Conservation (phyloP, 352 stramenopile species). For the Phytophthora macrochlamydospora region DNA sequence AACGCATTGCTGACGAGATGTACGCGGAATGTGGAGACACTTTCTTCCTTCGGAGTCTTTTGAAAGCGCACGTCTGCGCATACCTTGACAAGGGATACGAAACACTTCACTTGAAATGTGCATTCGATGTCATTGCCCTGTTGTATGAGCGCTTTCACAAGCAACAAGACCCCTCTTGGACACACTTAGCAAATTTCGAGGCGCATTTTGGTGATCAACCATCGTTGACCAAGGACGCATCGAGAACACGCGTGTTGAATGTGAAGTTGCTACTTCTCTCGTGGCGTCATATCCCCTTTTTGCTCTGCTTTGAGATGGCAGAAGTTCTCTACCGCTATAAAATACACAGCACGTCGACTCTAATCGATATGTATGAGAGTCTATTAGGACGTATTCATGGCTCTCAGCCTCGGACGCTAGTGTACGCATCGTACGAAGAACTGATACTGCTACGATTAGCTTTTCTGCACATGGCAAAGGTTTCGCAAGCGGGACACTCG, state of each 20-base stretch:
- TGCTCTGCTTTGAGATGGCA: constrained; percentile 64
- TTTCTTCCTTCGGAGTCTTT: constrained; percentile 55
- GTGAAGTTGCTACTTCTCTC: constrained; percentile 47
- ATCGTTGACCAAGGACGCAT: background rate
- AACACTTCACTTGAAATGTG: constrained; percentile 40
- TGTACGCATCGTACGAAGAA: constrained; percentile 57
- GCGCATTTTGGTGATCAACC: constrained; percentile 10
- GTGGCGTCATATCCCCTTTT: constrained; percentile 66
- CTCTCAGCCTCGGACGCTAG: constrained; percentile 24
- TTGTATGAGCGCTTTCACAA: constrained; percentile 47
- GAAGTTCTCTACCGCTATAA: constrained; percentile 60
- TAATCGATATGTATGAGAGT: constrained; percentile 64
- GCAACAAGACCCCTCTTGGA: constrained; percentile 18
- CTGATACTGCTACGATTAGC: constrained; percentile 53
- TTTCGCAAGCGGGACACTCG: constrained; percentile 13
- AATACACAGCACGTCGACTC: constrained; percentile 8
- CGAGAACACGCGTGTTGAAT: constrained; percentile 17
- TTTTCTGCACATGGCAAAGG: constrained; percentile 53
- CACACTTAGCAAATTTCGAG: constrained; percentile 10
- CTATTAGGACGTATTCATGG: constrained; percentile 54
- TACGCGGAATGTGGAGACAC: constrained; percentile 48
- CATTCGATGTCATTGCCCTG: constrained; percentile 26
- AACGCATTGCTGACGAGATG: constrained; percentile 57
- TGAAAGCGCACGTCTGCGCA: constrained; percentile 54
- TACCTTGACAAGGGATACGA: constrained; percentile 44